A percentile compares a stretch with the other conserved stretches of the same genome.
Conservation (phyloP, 140 eudicot species). For the Flaveria floridana region DNA sequence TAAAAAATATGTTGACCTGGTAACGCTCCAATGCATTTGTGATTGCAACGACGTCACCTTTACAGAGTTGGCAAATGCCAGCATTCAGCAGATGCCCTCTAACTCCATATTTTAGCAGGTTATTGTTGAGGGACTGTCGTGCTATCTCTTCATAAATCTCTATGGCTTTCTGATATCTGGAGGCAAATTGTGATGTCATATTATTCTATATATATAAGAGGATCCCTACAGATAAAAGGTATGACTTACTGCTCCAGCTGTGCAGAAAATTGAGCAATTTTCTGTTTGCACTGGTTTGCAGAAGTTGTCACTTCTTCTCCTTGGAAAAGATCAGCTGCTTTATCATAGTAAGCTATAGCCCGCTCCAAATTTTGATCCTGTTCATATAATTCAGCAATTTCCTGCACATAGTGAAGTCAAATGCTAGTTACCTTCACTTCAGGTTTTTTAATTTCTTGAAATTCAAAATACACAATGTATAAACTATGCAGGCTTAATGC, state of each 20-base stretch:
- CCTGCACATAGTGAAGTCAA: constrained; percentile 19
- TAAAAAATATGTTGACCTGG: constrained; percentile 35
- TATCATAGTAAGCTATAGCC: constrained; percentile 34
- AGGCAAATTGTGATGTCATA: constrained; percentile 10
- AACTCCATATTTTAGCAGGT: constrained; percentile 52
- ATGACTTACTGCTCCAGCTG: constrained; percentile 37
- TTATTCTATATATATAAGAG: not conserved
- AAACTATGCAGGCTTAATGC: not conserved
- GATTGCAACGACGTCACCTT: constrained; percentile 48
- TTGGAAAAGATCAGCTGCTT: constrained; percentile 43
- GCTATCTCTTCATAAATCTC: constrained; percentile 56
- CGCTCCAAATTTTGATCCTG: constrained; percentile 37
- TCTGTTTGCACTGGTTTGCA: constrained; percentile 46
- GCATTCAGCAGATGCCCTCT: constrained; percentile 57
- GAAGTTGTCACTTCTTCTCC: constrained; percentile 46
- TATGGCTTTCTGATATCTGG: constrained; percentile 50
- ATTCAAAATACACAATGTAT: not conserved
- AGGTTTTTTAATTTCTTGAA: not conserved
- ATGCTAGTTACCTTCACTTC: not conserved
- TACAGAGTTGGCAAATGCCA: constrained; percentile 50
- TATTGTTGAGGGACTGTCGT: constrained; percentile 43
- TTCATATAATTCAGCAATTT: constrained; percentile 45
- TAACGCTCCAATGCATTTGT: constrained; percentile 53
- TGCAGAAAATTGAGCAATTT: constrained; percentile 47
- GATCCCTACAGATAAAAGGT: constrained; percentile 6